Evolutionary conservation across 495 filamentous ascomycete species (phyloP).

Genomic region (Talaromyces liani): DNA sequence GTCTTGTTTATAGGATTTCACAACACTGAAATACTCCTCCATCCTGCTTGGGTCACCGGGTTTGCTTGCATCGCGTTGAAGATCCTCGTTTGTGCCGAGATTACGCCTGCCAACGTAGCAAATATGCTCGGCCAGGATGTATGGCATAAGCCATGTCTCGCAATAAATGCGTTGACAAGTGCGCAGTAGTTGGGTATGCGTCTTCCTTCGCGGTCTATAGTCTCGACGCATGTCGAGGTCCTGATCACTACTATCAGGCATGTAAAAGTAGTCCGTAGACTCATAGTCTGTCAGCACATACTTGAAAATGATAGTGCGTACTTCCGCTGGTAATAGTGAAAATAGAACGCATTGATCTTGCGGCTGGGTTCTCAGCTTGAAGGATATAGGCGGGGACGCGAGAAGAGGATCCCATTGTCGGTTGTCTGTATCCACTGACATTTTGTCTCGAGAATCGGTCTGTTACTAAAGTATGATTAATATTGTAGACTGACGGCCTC

Average conservation of each 20-base stretch:
- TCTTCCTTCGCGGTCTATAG: slow-evolving; percentile 13
- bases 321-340: slow-evolving; percentile 15
- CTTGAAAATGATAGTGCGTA: slow-evolving; percentile 20
- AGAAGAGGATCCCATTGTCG: neutral
- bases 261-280: slow-evolving; percentile 7
- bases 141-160: slow-evolving; percentile 23
- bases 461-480: neutral
- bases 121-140: slow-evolving; percentile 16
- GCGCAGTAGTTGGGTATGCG: slow-evolving; percentile 14
- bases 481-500: neutral
- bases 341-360: neutral
- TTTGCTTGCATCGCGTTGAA: neutral
- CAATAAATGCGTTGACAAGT: slow-evolving; percentile 16
- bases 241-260: neutral
- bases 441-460: neutral
- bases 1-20: neutral
- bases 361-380: neutral
- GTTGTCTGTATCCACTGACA: neutral
- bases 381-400: neutral
- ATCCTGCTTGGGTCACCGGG: neutral
- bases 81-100: neutral
- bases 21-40: neutral
- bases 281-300: slow-evolving; percentile 16
- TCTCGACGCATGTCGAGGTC: neutral
- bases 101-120: slow-evolving; percentile 11